Evolutionary conservation across 2,329 filamentous ascomycete genomes (phyloP), one percentile per base, ranked within the genome.

Genomic region (Chalaropsis thielavioides): DNA sequence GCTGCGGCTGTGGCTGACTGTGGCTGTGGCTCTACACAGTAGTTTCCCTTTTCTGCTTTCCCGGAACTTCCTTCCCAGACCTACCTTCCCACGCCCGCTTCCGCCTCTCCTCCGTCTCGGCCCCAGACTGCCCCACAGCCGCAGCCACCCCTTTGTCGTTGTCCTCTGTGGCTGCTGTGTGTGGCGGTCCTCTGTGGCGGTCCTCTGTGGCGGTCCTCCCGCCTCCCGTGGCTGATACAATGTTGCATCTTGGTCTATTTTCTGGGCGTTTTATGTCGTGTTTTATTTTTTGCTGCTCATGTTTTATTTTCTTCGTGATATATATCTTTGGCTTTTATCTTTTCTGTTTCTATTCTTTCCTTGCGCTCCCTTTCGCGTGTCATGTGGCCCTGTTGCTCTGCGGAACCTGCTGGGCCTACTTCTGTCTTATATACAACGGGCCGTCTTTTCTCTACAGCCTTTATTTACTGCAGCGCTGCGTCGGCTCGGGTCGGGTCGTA

Each of bases 281-380:
- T 49, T 56, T 61, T 38, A 54, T 54, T 41, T 19, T n/a, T 35
- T 41, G 41, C 24, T 41, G 41, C 43, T 31, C 35, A 40, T 40
- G n/a, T 59, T 46, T 64, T 65, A n/a, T 43, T 19, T 61, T 51
- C 27, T 61, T 22, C 49, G 63, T 61, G 19, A 15, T 61, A 59
- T 64, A 51, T 59, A 49, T 64, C 22, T 54, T 24, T 46, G 38
- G n/a, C 7, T 44, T 58, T 51, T 58, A 38, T 17, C 31, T 2
- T 2, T 31, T 31, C 31, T 51, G 46, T 54, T 31, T 43, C 19
- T 59, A 43, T 65, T 38, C 65, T 62, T 49, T n/a, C 3, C 17
- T 61, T 60, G 56, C 35, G 19, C 54, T 22, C 38, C 15, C 19
- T 35, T 43, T 43, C n/a, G 17, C 40, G 22, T 24, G 35, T 49